Conservation (phyloP, 257 asterid genomes). For the Penstemon barbatus region DNA sequence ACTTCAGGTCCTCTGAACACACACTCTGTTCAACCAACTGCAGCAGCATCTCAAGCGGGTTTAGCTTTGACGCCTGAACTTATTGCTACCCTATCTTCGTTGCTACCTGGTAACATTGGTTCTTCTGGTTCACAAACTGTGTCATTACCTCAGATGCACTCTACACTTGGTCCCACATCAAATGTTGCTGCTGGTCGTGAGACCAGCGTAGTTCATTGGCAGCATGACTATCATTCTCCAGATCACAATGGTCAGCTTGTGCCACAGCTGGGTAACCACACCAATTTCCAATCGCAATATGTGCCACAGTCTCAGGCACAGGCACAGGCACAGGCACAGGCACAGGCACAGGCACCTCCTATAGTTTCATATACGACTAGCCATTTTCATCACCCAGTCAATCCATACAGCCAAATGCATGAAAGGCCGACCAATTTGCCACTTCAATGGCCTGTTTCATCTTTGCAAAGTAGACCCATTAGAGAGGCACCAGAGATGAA, state of each 20-base stretch:
- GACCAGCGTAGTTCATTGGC: constrained; percentile 54
- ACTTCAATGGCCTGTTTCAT: constrained; percentile 43
- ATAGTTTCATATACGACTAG: constrained; percentile 35
- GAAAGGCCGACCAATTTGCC: constrained; percentile 40
- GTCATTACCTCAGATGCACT: constrained; percentile 34
- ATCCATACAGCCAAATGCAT: constrained; percentile 47
- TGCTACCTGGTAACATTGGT: constrained; percentile 53
- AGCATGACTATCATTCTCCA: constrained; percentile 41
- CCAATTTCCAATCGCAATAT: constrained; percentile 50
- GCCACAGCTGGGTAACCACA: constrained; percentile 51
- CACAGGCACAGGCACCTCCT: constrained; percentile 50
- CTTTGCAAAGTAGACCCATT: constrained; percentile 49
- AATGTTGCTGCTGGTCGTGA: constrained; percentile 46
- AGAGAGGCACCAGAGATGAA: constrained; percentile 43
- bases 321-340: constrained; percentile 51
- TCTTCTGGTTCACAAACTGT: constrained; percentile 48
- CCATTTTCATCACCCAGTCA: constrained; percentile 44
- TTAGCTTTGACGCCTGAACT: constrained; percentile 86
- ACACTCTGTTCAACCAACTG: constrained; percentile 45
- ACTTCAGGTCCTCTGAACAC: constrained; percentile 39
- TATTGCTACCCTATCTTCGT: constrained; percentile 73
- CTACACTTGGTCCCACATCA: constrained; percentile 39
- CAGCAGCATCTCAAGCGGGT: constrained; percentile 58
- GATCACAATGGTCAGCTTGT: constrained; percentile 44
- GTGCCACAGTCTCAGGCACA: constrained; percentile 50